These are phyloP conservation scores for Gastrolobium villosum DNA, from an alignment of 306 rosid species.

Conservation along the genomic window DNA sequence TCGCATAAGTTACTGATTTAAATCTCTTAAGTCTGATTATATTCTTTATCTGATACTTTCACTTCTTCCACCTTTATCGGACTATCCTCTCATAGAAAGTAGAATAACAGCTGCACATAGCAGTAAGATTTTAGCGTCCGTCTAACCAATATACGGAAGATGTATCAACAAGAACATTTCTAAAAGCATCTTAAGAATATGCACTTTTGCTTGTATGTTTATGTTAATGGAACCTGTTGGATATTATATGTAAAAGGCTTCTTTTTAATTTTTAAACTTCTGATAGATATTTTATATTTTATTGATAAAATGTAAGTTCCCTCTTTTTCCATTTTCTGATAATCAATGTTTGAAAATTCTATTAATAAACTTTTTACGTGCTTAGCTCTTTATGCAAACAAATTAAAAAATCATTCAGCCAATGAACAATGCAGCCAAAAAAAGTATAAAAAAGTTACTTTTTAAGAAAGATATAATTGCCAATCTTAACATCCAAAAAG, in stretches of 20 bases:
- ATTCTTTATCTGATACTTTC: neutral
- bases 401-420: neutral
- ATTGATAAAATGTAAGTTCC: no score
- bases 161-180: neutral
- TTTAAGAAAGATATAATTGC: neutral
- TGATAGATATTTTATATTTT: no score
- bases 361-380: no score
- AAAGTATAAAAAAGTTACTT: neutral
- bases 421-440: neutral
- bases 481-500: neutral
- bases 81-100: neutral
- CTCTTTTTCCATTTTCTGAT: no score
- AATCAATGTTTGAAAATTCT: no score
- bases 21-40: neutral
- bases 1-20: no score
- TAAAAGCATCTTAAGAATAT: neutral
- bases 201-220: neutral
- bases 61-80: neutral
- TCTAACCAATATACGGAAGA: slow-evolving; percentile 3
- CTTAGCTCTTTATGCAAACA: neutral
- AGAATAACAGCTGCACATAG: neutral
- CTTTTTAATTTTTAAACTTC: no score
- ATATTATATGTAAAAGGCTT: no score
- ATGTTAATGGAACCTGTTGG: no score
- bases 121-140: neutral